Evolutionary conservation across 768 basidiomycete species (phyloP).

Genomic region (Pleurotus sapidus): DNA sequence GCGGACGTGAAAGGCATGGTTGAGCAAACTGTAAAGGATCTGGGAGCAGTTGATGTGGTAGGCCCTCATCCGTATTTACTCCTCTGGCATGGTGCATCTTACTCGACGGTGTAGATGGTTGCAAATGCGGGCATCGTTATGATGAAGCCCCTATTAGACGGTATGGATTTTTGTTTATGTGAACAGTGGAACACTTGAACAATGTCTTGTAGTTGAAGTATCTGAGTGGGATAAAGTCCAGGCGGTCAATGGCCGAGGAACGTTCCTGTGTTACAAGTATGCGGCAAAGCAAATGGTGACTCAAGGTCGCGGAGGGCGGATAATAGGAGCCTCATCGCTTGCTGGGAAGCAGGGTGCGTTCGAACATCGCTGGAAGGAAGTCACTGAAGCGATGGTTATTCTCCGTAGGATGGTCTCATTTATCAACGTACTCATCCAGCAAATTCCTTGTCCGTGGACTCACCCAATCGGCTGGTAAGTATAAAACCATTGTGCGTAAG

Average conservation of each 20-base stretch:
- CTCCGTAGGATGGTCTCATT: slow-evolving; percentile 7
- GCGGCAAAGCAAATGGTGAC: slow-evolving; percentile 25
- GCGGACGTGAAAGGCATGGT: slow-evolving; percentile 20
- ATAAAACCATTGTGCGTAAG: too few species aligned
- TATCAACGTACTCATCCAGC: slow-evolving; percentile 8
- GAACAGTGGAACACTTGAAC: not conserved
- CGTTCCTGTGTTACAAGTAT: slow-evolving; percentile 21
- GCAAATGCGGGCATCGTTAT: slow-evolving; percentile 22
- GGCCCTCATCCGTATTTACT: not conserved
- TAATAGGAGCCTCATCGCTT: slow-evolving; percentile 25
- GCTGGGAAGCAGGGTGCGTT: slow-evolving; percentile 24
- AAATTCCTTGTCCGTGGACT: slow-evolving; percentile 15
- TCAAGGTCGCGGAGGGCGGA: slow-evolving; percentile 23
- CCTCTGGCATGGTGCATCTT: not conserved
- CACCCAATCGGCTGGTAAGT: slow-evolving; percentile 15
- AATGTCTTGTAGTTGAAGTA: slow-evolving; percentile 7
- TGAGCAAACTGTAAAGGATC: slow-evolving; percentile 10
- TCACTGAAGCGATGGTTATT: not conserved
- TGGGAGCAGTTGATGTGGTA: slow-evolving; percentile 17
- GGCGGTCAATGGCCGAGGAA: slow-evolving; percentile 20
- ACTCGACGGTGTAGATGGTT: slow-evolving; percentile 17
- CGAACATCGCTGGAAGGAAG: not conserved
- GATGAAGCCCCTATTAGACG: slow-evolving; percentile 11
- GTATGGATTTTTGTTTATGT: slow-evolving; percentile 4
- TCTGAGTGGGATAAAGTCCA: slow-evolving; percentile 17